These are phyloP conservation scores for Parachlorella kessleri DNA, from an alignment of 139 green algal species.

Conservation along the genomic window DNA sequence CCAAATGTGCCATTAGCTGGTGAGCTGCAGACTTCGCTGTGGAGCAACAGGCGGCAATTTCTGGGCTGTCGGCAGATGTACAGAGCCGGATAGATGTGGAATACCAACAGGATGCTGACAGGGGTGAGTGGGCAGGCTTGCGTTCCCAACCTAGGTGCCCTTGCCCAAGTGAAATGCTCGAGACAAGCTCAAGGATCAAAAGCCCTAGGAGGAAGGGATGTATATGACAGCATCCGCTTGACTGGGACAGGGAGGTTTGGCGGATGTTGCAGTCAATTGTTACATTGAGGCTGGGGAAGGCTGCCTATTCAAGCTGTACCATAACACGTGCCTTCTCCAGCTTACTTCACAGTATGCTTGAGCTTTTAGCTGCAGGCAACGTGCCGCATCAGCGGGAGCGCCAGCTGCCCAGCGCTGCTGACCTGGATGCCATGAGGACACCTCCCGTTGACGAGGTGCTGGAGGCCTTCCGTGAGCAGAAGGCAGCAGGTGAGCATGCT, in stretches of 20 bases:
- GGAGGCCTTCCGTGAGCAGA: conserved; percentile 32
- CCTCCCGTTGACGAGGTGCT: conserved; percentile 26
- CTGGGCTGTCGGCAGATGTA: conserved; percentile 7
- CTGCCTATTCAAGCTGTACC: no score
- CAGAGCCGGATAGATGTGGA: conserved; percentile 4
- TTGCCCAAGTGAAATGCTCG: no score
- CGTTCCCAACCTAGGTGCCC: no score
- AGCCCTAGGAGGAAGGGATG: no score
- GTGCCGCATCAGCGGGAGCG: conserved; percentile 26
- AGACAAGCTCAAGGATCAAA: no score
- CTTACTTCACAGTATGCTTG: no score
- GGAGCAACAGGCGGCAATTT: conserved; percentile 10
- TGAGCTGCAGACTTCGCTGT: conserved; percentile 2
- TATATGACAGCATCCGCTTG: no score
- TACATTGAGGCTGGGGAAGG: no score
- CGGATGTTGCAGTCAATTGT: no score
- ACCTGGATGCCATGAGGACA: conserved; percentile 28
- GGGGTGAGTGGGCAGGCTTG: conserved; percentile 20
- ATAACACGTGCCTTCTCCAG: no score
- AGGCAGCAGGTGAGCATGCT: neutral
- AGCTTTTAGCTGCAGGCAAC: conserved; percentile 16
- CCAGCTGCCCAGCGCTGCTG: neutral
- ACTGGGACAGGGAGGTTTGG: no score
- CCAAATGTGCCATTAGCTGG: no score
- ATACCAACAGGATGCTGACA: conserved; percentile 22